Evolutionary conservation across 805 yeast species (phyloP).

Genomic region (Candida jianshihensis): DNA sequence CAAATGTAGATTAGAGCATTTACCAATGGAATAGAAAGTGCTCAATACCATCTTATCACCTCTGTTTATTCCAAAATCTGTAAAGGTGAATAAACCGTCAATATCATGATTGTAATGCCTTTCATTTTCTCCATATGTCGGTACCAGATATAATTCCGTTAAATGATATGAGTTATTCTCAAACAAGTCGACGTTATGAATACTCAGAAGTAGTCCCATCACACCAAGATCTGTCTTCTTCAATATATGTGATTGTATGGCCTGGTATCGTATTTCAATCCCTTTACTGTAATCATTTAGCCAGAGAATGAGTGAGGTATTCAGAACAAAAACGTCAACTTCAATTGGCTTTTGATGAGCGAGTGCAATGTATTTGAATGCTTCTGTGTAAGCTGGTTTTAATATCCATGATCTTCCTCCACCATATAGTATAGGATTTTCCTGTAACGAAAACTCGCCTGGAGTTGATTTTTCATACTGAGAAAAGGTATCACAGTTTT

Average conservation of each 20-base stretch:
- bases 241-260: slow-evolving; percentile 17
- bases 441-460: slow-evolving; percentile 14
- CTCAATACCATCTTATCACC: slow-evolving; percentile 32
- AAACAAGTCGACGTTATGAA: slow-evolving; percentile 8
- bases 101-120: slow-evolving; percentile 27
- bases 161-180: slow-evolving; percentile 2
- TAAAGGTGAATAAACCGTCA: slow-evolving; percentile 30
- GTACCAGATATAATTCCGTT: slow-evolving; percentile 29
- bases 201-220: slow-evolving; percentile 11
- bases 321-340: slow-evolving; percentile 32
- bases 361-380: slow-evolving; percentile 8
- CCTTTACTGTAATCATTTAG: slow-evolving; percentile 28
- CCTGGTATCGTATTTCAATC: slow-evolving; percentile 27
- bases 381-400: slow-evolving; percentile 7
- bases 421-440: slow-evolving; percentile 29
- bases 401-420: slow-evolving; percentile 33
- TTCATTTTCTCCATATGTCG: slow-evolving; percentile 29
- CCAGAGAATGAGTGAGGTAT: slow-evolving; percentile 33
- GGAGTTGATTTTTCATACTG: slow-evolving; percentile 14
- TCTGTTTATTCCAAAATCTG: slow-evolving; percentile 31
- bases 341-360: slow-evolving; percentile 9
- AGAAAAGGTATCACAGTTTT: slow-evolving; percentile 23
- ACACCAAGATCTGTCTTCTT: slow-evolving; percentile 4
- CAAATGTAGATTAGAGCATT: slow-evolving; percentile 20
- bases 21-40: slow-evolving; percentile 30